phyloP scores from a whole-genome alignment of 2,329 filamentous ascomycete species.

The Xylariaceae sp. region DNA sequence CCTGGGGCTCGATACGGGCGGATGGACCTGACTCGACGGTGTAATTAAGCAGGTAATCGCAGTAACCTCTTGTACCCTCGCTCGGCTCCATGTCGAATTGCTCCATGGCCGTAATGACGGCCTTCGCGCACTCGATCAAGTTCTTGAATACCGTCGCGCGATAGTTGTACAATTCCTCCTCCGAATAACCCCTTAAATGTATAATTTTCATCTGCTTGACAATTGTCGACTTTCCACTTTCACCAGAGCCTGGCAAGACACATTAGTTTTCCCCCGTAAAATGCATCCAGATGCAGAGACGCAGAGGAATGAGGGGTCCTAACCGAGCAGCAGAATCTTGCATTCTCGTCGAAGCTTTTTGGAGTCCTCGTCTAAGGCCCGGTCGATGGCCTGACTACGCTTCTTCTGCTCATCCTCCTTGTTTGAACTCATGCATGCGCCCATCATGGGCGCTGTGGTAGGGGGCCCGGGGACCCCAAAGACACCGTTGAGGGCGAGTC shows the following conservation, averaged over 20 bases:
- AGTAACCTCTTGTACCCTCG: conserved; percentile 65
- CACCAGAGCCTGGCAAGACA: conserved; percentile 66
- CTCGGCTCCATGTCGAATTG: conserved; percentile 83
- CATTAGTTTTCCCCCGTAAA: conserved; percentile 14
- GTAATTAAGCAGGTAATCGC: conserved; percentile 79
- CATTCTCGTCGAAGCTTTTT: conserved; percentile 91
- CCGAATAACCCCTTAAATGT: conserved; percentile 93
- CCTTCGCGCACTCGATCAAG: conserved; percentile 91
- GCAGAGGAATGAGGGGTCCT: conserved; percentile 5
- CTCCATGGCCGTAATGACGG: conserved; percentile 83
- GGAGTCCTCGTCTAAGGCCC: conserved; percentile 88
- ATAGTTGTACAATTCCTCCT: conserved; percentile 90
- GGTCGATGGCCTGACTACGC: conserved; percentile 92
- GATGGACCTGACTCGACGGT: conserved; percentile 87
- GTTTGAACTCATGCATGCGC: conserved; percentile 84
- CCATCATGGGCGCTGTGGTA: conserved; percentile 54
- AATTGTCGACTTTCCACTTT: conserved; percentile 98
- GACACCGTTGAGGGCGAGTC: conserved; percentile 4
- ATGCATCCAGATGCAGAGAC: neutral
- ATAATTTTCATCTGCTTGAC: conserved; percentile 99
- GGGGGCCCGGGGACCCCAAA: conserved; percentile 13
- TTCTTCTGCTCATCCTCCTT: conserved; percentile 93
- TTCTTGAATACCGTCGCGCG: conserved; percentile 98
- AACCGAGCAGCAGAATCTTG: conserved; percentile 96
- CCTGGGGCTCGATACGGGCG: conserved; percentile 71